Conservation (phyloP, 2,329 filamentous ascomycete species). For the Didymosphaeria variabile region DNA sequence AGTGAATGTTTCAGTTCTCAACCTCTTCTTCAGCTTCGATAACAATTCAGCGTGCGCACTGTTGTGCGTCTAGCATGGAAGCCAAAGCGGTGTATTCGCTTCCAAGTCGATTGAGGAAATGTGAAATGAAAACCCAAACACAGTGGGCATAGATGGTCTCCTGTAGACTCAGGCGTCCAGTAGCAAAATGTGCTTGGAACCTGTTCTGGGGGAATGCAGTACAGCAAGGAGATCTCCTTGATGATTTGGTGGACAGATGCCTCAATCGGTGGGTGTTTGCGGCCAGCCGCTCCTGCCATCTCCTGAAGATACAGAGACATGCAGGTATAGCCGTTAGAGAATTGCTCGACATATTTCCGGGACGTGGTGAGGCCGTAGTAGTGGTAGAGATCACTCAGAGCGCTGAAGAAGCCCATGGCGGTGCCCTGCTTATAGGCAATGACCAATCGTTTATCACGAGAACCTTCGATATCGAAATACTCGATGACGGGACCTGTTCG, state of each 20-base stretch:
- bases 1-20: slow-evolving; percentile 96
- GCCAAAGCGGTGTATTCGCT: slow-evolving; percentile 90
- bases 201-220: slow-evolving; percentile 99
- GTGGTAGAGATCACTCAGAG: slow-evolving; percentile 94
- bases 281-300: slow-evolving; percentile 55
- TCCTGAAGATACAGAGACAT: slow-evolving; percentile 95
- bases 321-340: slow-evolving; percentile 97
- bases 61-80: slow-evolving; percentile 80
- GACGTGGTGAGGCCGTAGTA: slow-evolving; percentile 98
- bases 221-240: slow-evolving; percentile 95
- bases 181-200: slow-evolving; percentile 88
- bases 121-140: slow-evolving; percentile 96
- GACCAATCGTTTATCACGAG: slow-evolving; percentile 90
- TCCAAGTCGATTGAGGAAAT: slow-evolving; percentile 94
- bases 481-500: slow-evolving; percentile 96
- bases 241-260: slow-evolving; percentile 98
- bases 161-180: slow-evolving; percentile 86
- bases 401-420: slow-evolving; percentile 92
- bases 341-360: slow-evolving; percentile 96
- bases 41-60: slow-evolving; percentile 86
- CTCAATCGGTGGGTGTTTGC: slow-evolving; percentile 80
- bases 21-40: slow-evolving; percentile 91
- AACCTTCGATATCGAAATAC: slow-evolving; percentile 93
- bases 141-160: slow-evolving; percentile 98
- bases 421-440: slow-evolving; percentile 94